Percentiles rank a stretch among this genome's conserved stretches.
Conservation (phyloP, 306 rosid species). For the Lathyrus sativus region DNA sequence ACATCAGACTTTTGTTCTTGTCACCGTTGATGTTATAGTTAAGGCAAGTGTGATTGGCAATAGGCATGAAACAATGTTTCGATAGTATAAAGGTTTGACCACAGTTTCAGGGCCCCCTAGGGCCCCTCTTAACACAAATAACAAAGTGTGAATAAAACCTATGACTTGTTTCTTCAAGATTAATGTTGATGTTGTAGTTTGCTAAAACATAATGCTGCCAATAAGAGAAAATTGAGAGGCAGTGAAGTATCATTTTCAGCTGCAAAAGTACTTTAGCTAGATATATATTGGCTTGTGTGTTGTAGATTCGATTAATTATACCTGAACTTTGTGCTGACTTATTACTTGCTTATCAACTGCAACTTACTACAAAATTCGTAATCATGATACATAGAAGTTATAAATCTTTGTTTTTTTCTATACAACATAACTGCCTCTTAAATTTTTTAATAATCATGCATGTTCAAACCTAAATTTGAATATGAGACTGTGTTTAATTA, state of each 20-base stretch:
- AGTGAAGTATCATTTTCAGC: constrained; percentile 8
- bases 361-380: background rate
- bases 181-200: constrained; percentile 8
- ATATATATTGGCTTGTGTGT: background rate
- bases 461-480: too few relatives aligned
- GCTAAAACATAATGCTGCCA: constrained; percentile 7
- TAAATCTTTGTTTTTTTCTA: background rate
- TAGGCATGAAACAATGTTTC: background rate
- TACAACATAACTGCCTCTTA: too few relatives aligned
- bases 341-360: background rate
- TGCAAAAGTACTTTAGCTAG: constrained; percentile 1
- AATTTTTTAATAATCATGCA: too few relatives aligned
- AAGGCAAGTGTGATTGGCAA: background rate
- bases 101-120: constrained; percentile 16
- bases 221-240: background rate
- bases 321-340: constrained; percentile 18
- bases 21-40: background rate
- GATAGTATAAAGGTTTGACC: constrained; percentile 18
- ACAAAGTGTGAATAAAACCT: background rate
- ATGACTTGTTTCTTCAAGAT: constrained; percentile 24
- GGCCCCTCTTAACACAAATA: constrained; percentile 25
- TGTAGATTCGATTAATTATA: constrained; percentile 1
- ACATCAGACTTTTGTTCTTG: background rate
- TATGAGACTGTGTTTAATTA: too few relatives aligned
- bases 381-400: background rate